Conservation (phyloP, 805 yeast species). For the Metschnikowia baotianmanensis region DNA sequence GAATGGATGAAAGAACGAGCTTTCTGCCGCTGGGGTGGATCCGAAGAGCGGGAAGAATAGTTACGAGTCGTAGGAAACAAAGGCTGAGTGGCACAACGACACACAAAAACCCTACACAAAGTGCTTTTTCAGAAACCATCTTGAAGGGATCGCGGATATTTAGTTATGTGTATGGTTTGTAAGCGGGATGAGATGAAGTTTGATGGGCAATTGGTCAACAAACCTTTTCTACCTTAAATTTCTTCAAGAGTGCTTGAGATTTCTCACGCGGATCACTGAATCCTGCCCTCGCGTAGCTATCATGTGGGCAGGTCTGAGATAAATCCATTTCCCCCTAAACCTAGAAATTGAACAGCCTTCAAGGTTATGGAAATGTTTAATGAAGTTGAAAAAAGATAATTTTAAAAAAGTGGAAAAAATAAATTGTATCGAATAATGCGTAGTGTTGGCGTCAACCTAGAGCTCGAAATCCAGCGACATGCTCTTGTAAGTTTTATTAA, state of each 20-base stretch:
- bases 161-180: background rate
- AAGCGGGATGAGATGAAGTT: background rate
- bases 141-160: background rate
- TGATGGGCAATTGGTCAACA: too few relatives aligned
- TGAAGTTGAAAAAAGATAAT: background rate
- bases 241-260: too few relatives aligned
- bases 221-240: too few relatives aligned
- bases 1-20: background rate
- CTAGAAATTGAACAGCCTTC: too few relatives aligned
- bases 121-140: conserved; percentile 2
- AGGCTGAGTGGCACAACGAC: conserved; percentile 4
- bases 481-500: conserved; percentile 10
- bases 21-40: background rate
- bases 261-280: too few relatives aligned
- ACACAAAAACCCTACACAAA: conserved; percentile 3
- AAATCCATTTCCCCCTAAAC: too few relatives aligned
- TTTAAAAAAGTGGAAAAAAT: too few relatives aligned
- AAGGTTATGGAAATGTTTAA: background rate
- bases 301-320: too few relatives aligned
- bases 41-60: conserved; percentile 13
- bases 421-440: background rate
- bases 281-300: too few relatives aligned
- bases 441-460: background rate
- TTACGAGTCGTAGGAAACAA: conserved; percentile 10
- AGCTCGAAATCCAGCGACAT: conserved; percentile 14